Base-by-base conservation (phyloP, 108 stramenopile genomes). In the Licmophora abbreviata region DNA sequence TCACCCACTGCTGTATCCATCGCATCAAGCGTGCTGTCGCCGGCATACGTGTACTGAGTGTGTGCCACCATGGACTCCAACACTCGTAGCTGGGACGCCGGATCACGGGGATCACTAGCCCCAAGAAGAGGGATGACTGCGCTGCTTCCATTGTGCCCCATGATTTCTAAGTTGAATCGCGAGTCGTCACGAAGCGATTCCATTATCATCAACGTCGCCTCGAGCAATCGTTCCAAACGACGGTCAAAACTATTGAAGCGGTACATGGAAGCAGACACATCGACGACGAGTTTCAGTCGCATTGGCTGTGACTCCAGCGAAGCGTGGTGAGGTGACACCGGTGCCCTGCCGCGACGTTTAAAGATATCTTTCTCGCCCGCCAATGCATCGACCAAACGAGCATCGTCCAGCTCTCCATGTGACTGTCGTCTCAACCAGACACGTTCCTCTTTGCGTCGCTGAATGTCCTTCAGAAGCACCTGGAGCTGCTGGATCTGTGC, bases 11-110 rank as follows among this genome's bases (percentile, higher is more conserved):
- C 95, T 31, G 46, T 37, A 44, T 66, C 54, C 6, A 90, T 84
- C n/a, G 88, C 90, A 51, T 88, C 83, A 18, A 93, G 48, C 3
- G 95, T 95, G 30, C 68, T 67, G 43, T 95, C 95, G 10, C 95
- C 92, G 5, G 76, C 61, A 29, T 54, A 61, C 22, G 74, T 77
- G 61, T 84, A 95, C 61, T 95, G 95, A 36, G 88, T 68, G 46
- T 95, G 86, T 29, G 95, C 95, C n/a, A 90, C 68, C 76, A 93
- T 92, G 3, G 55, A 36, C 57, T 92, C 70, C 15, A 92, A 64
- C 5, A 95, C 71, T 49, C 59, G 63, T 37, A 93, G 38, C 33
- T 71, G 68, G 24, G 72, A 66, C 8, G 60, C 70, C 59, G 79
- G 70, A 29, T 77, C 67, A 22, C 59, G 32, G 3, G 73, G 77